A percentile compares a stretch with the other conserved stretches of the same genome.
Evolutionary conservation across 108 stramenopile species (phyloP).

Genomic region (Seminavis robusta): DNA sequence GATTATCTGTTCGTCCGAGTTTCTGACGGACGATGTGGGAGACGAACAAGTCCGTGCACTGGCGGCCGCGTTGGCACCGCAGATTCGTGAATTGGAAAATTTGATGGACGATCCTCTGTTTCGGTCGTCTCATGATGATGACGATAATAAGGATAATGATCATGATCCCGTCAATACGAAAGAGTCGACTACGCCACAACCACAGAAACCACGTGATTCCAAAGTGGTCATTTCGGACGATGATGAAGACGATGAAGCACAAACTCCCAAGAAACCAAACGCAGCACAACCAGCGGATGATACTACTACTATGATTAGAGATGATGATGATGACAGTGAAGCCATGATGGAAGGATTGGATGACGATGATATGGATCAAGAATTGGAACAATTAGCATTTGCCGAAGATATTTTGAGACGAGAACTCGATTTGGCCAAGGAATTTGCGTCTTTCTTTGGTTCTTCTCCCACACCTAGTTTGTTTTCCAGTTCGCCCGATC

Average conservation of each 20-base stretch:
- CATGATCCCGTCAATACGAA: slow-evolving; percentile 1
- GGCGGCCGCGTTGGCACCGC: slow-evolving; percentile 32
- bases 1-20: too few species aligned
- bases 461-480: too few species aligned
- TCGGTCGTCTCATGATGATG: slow-evolving; percentile 5
- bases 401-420: slow-evolving; percentile 10
- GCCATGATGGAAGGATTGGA: not conserved
- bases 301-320: too few species aligned
- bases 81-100: slow-evolving; percentile 31
- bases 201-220: too few species aligned
- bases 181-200: too few species aligned
- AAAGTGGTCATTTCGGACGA: too few species aligned
- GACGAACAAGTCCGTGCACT: slow-evolving; percentile 29
- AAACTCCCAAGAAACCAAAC: not conserved
- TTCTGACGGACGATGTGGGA: not conserved
- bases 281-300: too few species aligned
- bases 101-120: slow-evolving; percentile 16
- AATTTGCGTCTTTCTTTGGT: too few species aligned
- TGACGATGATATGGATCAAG: slow-evolving; percentile 12
- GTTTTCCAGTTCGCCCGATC: too few species aligned
- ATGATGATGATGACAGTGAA: not conserved
- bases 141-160: not conserved
- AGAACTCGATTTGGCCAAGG: slow-evolving; percentile 10
- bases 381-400: slow-evolving; percentile 3
- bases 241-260: too few species aligned